Evolutionary conservation across 257 asterid species (phyloP).

Genomic region (Salvia hispanica): DNA sequence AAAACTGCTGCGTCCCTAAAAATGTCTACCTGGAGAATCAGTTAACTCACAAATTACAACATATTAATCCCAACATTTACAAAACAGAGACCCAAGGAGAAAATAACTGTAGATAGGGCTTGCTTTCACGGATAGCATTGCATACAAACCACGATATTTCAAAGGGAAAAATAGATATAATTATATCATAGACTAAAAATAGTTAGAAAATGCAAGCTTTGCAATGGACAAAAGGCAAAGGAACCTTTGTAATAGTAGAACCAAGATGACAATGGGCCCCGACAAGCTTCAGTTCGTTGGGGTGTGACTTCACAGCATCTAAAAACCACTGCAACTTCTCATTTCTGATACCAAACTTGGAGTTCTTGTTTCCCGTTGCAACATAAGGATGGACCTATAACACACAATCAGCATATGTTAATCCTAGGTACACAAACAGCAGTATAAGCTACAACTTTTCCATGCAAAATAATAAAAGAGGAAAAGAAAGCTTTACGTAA

Average conservation of each 20-base stretch:
- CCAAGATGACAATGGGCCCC: slow-evolving; percentile 99
- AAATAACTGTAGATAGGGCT: not conserved
- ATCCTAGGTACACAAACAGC: too few species aligned
- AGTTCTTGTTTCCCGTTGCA: slow-evolving; percentile 95
- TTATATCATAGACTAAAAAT: not conserved
- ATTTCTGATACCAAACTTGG: slow-evolving; percentile 92
- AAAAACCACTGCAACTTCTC: slow-evolving; percentile 96
- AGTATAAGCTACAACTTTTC: not conserved
- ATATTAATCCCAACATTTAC: not conserved
- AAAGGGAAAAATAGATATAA: not conserved
- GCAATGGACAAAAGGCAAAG: not conserved
- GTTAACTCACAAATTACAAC: not conserved
- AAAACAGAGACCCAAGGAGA: not conserved
- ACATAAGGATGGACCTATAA: slow-evolving; percentile 93
- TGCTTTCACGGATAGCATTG: not conserved
- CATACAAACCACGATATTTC: not conserved
- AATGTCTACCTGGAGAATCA: slow-evolving; percentile 76
- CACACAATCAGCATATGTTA: not conserved
- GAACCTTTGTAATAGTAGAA: slow-evolving; percentile 92
- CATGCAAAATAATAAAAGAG: too few species aligned
- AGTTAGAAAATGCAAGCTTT: not conserved
- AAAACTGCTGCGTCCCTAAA: slow-evolving; percentile 93
- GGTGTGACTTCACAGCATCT: slow-evolving; percentile 90
- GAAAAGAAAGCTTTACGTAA: too few species aligned
- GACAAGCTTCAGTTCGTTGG: slow-evolving; percentile 83